phyloP scores from a whole-genome alignment of 441 rosid genomes.

The Populus hybrid region DNA sequence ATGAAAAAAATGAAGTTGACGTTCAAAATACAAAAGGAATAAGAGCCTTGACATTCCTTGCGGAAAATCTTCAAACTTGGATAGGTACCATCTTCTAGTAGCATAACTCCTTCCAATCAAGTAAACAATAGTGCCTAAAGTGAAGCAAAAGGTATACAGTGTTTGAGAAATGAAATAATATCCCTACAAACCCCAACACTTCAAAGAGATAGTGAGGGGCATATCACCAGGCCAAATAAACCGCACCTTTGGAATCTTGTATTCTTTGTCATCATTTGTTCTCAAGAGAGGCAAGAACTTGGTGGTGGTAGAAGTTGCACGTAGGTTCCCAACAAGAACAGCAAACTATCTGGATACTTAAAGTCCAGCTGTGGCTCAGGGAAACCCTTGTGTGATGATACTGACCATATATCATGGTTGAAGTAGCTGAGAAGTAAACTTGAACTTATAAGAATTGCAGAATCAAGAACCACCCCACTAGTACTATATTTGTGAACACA shows the following conservation, averaged over 20 bases:
- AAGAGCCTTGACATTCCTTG: constrained; percentile 45
- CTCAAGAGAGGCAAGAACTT: constrained; percentile 55
- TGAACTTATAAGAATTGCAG: constrained; percentile 27
- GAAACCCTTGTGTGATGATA: constrained; percentile 30
- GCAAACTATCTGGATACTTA: constrained; percentile 32
- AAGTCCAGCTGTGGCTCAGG: constrained; percentile 45
- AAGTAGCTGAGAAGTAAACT: constrained; percentile 39
- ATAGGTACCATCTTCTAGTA: constrained; percentile 68
- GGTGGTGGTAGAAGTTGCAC: constrained; percentile 83
- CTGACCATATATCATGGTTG: constrained; percentile 51
- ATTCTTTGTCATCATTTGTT: constrained; percentile 32
- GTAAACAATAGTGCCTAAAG: constrained; percentile 41
- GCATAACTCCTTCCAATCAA: constrained; percentile 56
- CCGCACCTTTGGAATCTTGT: constrained; percentile 72
- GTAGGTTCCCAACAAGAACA: constrained; percentile 47
- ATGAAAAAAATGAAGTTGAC: too few relatives aligned
- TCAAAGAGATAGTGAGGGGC: constrained; percentile 82
- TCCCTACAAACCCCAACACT: constrained; percentile 49
- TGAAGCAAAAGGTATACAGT: constrained; percentile 30
- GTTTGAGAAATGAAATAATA: constrained; percentile 62
- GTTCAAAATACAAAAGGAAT: constrained; percentile 51
- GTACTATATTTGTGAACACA: constrained; percentile 47
- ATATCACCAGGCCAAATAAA: constrained; percentile 45
- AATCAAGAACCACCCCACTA: constrained; percentile 34
- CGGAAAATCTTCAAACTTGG: constrained; percentile 69